Conservation (phyloP, 1,284 basidiomycete genomes). For the Marasmius oreades region DNA sequence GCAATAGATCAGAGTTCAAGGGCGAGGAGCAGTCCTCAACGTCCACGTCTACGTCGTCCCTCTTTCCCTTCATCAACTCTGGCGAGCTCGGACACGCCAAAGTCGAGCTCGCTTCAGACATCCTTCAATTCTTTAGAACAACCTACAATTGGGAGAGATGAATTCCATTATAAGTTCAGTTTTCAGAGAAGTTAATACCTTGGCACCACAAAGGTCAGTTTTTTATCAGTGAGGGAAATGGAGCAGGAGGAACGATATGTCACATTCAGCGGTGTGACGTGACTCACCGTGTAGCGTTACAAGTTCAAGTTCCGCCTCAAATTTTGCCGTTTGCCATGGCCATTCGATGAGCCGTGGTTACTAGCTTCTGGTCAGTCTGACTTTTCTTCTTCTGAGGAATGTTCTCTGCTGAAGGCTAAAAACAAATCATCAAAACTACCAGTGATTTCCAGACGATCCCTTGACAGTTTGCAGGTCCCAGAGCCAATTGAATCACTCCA, state of each 20-base stretch:
- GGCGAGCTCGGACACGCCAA: neutral
- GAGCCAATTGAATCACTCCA: too few species aligned
- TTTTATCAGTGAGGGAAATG: neutral
- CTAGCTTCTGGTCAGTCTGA: too few species aligned
- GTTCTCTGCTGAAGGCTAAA: too few species aligned
- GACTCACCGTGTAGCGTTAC: slow-evolving; percentile 1
- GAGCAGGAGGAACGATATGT: neutral
- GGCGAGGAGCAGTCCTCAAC: neutral
- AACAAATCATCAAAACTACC: too few species aligned
- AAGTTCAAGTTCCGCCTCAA: neutral
- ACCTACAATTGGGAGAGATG: too few species aligned
- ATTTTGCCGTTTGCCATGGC: too few species aligned
- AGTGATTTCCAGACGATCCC: too few species aligned
- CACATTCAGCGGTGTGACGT: neutral
- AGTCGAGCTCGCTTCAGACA: neutral
- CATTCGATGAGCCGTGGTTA: too few species aligned
- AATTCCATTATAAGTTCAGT: neutral
- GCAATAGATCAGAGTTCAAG: neutral
- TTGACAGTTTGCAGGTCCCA: too few species aligned
- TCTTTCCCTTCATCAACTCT: neutral
- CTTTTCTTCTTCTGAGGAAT: too few species aligned
- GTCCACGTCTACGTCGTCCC: slow-evolving; percentile 1
- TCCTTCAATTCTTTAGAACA: neutral
- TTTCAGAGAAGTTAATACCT: too few species aligned
- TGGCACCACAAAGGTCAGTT: neutral